These are phyloP conservation scores for Raffaelea arxii DNA, from an alignment of 2,329 filamentous ascomycete species.

Conservation along the genomic window DNA sequence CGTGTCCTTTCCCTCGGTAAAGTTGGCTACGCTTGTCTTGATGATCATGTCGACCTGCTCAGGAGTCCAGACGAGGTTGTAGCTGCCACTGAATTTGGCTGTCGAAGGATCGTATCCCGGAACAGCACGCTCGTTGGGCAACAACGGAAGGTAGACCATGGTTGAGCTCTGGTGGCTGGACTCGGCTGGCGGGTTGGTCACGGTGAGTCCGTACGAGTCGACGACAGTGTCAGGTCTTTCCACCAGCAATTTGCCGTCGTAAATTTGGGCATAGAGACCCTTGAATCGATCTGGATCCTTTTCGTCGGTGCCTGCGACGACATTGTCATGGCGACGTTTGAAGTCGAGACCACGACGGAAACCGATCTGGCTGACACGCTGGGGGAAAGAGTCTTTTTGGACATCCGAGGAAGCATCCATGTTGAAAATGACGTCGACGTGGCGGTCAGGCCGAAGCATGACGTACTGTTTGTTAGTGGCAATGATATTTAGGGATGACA, in stretches of 20 bases:
- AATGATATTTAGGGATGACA: background rate
- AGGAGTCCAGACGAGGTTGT: constrained; percentile 22
- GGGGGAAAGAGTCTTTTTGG: constrained; percentile 21
- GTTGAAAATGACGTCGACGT: constrained; percentile 21
- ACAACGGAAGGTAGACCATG: constrained; percentile 22
- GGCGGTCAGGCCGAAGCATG: constrained; percentile 16
- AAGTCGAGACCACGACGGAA: constrained; percentile 20
- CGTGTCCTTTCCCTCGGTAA: too few species aligned
- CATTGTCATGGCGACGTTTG: constrained; percentile 16
- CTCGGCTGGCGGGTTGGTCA: constrained; percentile 18
- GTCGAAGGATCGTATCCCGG: constrained; percentile 20
- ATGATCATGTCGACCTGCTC: constrained; percentile 22
- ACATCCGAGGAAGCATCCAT: constrained; percentile 21
- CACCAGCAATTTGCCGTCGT: constrained; percentile 13
- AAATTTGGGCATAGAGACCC: constrained; percentile 20
- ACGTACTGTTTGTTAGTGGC: constrained; percentile 2
- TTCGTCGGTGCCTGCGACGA: constrained; percentile 13
- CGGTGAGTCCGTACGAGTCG: constrained; percentile 19
- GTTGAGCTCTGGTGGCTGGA: constrained; percentile 15
- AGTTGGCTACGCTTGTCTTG: constrained; percentile 14
- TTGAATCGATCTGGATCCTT: constrained; percentile 18
- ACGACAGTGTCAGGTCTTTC: constrained; percentile 17
- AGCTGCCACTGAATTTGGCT: constrained; percentile 20
- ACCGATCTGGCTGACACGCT: constrained; percentile 22
- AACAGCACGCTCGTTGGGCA: constrained; percentile 20